These are phyloP conservation scores for Rhodomyrtus psidioides DNA, from an alignment of 441 rosid genomes.

Conservation along the genomic window DNA sequence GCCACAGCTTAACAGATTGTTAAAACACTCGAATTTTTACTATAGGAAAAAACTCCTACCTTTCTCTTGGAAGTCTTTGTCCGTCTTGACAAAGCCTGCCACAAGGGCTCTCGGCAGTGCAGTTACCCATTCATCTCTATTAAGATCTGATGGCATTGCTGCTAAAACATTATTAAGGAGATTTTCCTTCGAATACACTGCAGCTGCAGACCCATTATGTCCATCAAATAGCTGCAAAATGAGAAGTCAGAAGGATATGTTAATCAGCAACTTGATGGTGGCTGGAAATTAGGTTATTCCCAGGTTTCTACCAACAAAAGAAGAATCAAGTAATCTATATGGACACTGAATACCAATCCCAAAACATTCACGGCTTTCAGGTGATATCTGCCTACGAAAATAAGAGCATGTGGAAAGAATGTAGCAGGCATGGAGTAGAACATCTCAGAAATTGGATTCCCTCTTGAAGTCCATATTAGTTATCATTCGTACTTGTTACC, in stretches of 20 bases:
- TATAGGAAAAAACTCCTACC: slow-evolving; percentile 29
- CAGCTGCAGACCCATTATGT: slow-evolving; percentile 97
- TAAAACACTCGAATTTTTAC: not conserved
- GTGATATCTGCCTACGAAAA: not conserved
- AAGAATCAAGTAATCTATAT: not conserved
- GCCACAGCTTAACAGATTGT: not conserved
- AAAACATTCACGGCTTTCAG: not conserved
- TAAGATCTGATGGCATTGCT: slow-evolving; percentile 87
- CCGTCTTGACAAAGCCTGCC: slow-evolving; percentile 98
- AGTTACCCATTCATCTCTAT: slow-evolving; percentile 85
- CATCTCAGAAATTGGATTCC: not conserved
- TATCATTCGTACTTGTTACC: not conserved
- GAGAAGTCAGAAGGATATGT: not conserved
- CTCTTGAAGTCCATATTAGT: not conserved
- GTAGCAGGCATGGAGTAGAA: not conserved
- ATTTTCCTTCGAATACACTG: slow-evolving; percentile 91
- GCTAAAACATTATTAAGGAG: slow-evolving; percentile 70
- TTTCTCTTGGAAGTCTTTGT: slow-evolving; percentile 85
- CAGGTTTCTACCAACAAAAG: not conserved
- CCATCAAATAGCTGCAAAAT: slow-evolving; percentile 91
- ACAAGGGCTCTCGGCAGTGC: slow-evolving; percentile 97
- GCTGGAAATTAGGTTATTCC: not conserved
- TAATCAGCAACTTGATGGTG: not conserved
- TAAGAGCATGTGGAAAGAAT: not conserved
- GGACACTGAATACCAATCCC: not conserved